These are phyloP conservation scores for Cryphonectria radicalis DNA, from an alignment of 2,329 filamentous ascomycete genomes.

Conservation along the genomic window DNA sequence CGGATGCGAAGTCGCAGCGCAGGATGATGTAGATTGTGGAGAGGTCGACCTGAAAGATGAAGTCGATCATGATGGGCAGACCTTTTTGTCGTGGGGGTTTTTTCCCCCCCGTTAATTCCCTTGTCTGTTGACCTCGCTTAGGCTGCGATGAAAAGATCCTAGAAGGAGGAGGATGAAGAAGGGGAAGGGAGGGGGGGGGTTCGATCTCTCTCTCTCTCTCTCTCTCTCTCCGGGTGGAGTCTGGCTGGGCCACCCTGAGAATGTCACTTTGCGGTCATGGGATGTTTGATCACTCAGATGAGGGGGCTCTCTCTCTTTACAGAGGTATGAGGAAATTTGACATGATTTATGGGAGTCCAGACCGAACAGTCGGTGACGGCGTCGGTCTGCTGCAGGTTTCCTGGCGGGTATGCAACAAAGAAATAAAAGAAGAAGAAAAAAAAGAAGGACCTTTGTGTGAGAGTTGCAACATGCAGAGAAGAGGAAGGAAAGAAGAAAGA, in stretches of 20 bases:
- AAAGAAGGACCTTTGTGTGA: background rate
- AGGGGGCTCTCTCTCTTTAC: background rate
- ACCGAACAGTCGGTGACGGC: background rate
- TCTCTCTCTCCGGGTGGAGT: background rate
- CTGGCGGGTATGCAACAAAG: conserved; percentile 5
- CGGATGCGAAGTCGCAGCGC: conserved; percentile 22
- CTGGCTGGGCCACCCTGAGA: conserved; percentile 2
- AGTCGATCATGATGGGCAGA: conserved; percentile 22
- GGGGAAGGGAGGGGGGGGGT: background rate
- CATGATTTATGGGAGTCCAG: conserved; percentile 1
- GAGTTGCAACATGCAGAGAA: conserved; percentile 1
- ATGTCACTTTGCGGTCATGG: conserved; percentile 1
- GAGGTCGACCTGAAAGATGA: conserved; percentile 29
- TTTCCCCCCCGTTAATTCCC: too few relatives aligned
- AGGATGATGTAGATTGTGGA: conserved; percentile 27
- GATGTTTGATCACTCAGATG: background rate
- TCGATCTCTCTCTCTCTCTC: too few relatives aligned
- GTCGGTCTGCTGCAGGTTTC: conserved; percentile 2
- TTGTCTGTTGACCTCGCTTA: background rate
- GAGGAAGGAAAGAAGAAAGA: background rate
- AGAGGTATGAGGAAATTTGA: conserved; percentile 1
- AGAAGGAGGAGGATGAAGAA: too few relatives aligned
- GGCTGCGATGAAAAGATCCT: too few relatives aligned
- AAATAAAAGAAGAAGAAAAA: background rate
- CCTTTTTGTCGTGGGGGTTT: background rate